These are phyloP conservation scores for Furcasterigmium sp. DNA, from an alignment of 2,329 filamentous ascomycete species.

Conservation along the genomic window DNA sequence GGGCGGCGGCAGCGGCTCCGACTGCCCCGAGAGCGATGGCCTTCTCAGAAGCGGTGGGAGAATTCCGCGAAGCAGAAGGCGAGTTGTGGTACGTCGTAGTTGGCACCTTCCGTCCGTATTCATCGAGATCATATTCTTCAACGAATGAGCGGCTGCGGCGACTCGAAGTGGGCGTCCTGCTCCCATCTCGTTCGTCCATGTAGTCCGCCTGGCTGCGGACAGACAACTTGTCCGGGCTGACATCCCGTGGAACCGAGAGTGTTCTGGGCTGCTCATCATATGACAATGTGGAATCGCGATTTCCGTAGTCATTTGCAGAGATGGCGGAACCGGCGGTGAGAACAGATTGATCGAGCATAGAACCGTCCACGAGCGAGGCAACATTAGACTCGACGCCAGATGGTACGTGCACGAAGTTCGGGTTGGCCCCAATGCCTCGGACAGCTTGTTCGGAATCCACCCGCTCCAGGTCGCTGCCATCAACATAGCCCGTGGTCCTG, in stretches of 20 bases:
- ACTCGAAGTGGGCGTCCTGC: slow-evolving; percentile 25
- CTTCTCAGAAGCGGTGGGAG: slow-evolving; percentile 51
- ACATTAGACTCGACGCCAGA: slow-evolving; percentile 82
- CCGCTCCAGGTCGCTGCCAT: slow-evolving; percentile 53
- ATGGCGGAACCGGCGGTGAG: slow-evolving; percentile 41
- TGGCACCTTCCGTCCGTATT: slow-evolving; percentile 51
- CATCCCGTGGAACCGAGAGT: slow-evolving; percentile 23
- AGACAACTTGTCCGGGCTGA: slow-evolving; percentile 37
- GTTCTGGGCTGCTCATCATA: slow-evolving; percentile 22
- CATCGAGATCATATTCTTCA: slow-evolving; percentile 52
- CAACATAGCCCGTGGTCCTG: slow-evolving; percentile 42
- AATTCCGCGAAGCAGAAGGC: slow-evolving; percentile 46
- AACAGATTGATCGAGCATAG: slow-evolving; percentile 61
- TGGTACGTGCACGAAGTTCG: slow-evolving; percentile 64
- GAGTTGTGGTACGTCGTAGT: slow-evolving; percentile 39
- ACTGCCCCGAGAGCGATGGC: slow-evolving; percentile 54
- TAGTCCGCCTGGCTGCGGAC: slow-evolving; percentile 31
- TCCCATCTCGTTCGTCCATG: slow-evolving; percentile 32
- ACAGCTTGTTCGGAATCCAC: slow-evolving; percentile 65
- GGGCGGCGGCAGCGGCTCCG: slow-evolving; percentile 44
- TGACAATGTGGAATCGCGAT: slow-evolving; percentile 30
- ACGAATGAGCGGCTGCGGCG: slow-evolving; percentile 37
- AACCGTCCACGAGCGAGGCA: slow-evolving; percentile 78
- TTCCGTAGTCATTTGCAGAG: slow-evolving; percentile 40
- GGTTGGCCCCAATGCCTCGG: slow-evolving; percentile 64